Conservation (phyloP, 169 alveolate species). For the Nephromyces sp. region DNA sequence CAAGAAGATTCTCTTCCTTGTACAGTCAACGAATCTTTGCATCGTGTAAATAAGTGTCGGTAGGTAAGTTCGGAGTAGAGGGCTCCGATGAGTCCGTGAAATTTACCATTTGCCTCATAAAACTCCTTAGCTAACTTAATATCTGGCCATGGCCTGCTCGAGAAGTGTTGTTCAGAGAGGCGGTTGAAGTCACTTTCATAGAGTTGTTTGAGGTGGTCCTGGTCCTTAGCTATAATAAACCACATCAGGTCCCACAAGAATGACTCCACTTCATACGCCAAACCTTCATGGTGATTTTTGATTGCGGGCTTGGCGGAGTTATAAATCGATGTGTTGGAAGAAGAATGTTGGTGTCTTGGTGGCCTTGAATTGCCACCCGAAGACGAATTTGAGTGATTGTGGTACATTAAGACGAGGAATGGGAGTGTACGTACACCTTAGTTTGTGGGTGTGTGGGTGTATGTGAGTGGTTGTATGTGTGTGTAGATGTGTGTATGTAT, state of each 20-base stretch:
- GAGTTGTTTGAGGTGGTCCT: constrained; percentile 53
- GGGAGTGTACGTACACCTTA: no score
- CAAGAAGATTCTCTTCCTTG: constrained; percentile 64
- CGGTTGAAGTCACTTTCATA: constrained; percentile 58
- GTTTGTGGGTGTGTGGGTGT: no score
- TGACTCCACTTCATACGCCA: constrained; percentile 68
- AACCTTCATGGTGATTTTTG: no score
- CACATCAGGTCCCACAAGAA: constrained; percentile 57
- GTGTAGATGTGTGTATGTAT: no score
- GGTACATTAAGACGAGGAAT: no score
- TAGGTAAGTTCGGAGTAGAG: constrained; percentile 64
- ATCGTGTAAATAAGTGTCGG: constrained; percentile 53
- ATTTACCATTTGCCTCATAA: constrained; percentile 58
- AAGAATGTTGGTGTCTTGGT: no score
- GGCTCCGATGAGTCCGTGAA: constrained; percentile 60
- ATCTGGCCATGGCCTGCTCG: constrained; percentile 64
- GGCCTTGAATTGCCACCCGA: no score
- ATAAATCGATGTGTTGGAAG: no score
- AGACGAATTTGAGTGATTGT: no score
- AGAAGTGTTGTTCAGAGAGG: constrained; percentile 55
- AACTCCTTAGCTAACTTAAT: constrained; percentile 54
- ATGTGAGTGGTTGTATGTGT: no score
- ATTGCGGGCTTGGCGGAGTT: no score
- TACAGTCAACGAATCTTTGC: constrained; percentile 48
- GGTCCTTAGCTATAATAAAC: constrained; percentile 53